phyloP scores from a whole-genome alignment of 345 rosid genomes.

The Durio zibethinus region DNA sequence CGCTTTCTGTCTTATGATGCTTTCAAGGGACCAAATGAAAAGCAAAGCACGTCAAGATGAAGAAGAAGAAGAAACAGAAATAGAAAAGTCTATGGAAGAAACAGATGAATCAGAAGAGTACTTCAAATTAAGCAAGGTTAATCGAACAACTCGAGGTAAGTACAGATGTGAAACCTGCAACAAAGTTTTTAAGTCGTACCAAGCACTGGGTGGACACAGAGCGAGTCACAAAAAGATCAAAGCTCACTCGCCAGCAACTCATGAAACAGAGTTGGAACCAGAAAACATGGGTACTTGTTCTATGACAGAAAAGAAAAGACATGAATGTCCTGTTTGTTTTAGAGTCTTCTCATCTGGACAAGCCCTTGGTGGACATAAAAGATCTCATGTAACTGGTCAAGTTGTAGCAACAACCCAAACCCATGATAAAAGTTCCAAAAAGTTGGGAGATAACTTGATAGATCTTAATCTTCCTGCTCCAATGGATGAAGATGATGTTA shows the following conservation, averaged over 20 bases:
- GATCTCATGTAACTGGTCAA: slow-evolving; percentile 61
- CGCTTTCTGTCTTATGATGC: slow-evolving; percentile 89
- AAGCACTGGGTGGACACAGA: slow-evolving; percentile 85
- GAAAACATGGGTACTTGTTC: slow-evolving; percentile 35
- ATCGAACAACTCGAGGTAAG: slow-evolving; percentile 39
- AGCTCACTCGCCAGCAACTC: slow-evolving; percentile 19
- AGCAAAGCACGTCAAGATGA: slow-evolving; percentile 17
- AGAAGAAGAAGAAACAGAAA: slow-evolving; percentile 28
- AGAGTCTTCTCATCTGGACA: slow-evolving; percentile 86
- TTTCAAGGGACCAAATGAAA: slow-evolving; percentile 79
- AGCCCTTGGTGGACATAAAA: slow-evolving; percentile 94
- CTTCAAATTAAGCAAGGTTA: slow-evolving; percentile 26
- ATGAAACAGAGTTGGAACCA: slow-evolving; percentile 25
- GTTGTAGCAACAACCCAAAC: slow-evolving; percentile 18
- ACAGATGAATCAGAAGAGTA: slow-evolving; percentile 40
- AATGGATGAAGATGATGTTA: slow-evolving; percentile 58
- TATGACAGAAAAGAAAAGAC: slow-evolving; percentile 40
- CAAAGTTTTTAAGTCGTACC: slow-evolving; percentile 76
- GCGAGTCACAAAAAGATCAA: slow-evolving; percentile 82
- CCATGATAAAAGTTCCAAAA: slow-evolving; percentile 26
- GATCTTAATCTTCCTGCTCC: slow-evolving; percentile 96
- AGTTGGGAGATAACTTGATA: slow-evolving; percentile 41
- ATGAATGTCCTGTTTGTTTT: slow-evolving; percentile 77
- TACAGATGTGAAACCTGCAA: slow-evolving; percentile 81
- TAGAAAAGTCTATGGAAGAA: slow-evolving; percentile 35